A percentile compares a stretch with the other conserved stretches of the same genome.
Evolutionary conservation across 257 asterid species (phyloP).

Genomic region (Coffea canephora): DNA sequence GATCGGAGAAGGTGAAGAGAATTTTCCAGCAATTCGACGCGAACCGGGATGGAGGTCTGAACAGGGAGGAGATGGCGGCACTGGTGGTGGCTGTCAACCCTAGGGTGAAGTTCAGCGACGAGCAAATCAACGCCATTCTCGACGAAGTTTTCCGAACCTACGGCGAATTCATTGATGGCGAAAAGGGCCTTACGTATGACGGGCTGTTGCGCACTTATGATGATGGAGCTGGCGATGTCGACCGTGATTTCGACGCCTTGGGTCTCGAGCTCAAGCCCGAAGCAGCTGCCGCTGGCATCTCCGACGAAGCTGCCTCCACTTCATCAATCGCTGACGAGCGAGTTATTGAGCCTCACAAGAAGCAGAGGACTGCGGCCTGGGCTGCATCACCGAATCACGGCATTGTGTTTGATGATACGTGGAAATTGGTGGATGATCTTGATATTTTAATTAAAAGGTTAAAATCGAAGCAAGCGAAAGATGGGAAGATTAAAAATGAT

Average conservation of each 20-base stretch:
- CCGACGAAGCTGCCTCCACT: slow-evolving; percentile 70
- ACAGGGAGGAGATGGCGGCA: slow-evolving; percentile 91
- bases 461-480: slow-evolving; percentile 62
- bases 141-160: slow-evolving; percentile 92
- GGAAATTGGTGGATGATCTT: slow-evolving; percentile 91
- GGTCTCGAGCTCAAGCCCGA: slow-evolving; percentile 81
- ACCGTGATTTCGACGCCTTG: slow-evolving; percentile 90
- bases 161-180: slow-evolving; percentile 77
- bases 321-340: slow-evolving; percentile 77
- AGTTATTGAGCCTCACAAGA: slow-evolving; percentile 83
- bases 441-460: slow-evolving; percentile 68
- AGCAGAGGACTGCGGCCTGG: slow-evolving; percentile 93
- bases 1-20: slow-evolving; percentile 93
- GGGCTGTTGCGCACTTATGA: slow-evolving; percentile 95
- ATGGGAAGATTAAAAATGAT: slow-evolving; percentile 79
- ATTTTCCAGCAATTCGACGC: slow-evolving; percentile 81
- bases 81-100: slow-evolving; percentile 88
- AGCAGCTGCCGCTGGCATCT: slow-evolving; percentile 17
- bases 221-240: slow-evolving; percentile 98
- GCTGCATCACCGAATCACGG: slow-evolving; percentile 97
- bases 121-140: slow-evolving; percentile 86
- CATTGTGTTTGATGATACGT: slow-evolving; percentile 88
- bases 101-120: slow-evolving; percentile 89
- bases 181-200: slow-evolving; percentile 77
- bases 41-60: slow-evolving; percentile 80